Evolutionary conservation across 331 rosid species (phyloP), one percentile per base, ranked within the genome.

Genomic region (Arachis monticola): DNA sequence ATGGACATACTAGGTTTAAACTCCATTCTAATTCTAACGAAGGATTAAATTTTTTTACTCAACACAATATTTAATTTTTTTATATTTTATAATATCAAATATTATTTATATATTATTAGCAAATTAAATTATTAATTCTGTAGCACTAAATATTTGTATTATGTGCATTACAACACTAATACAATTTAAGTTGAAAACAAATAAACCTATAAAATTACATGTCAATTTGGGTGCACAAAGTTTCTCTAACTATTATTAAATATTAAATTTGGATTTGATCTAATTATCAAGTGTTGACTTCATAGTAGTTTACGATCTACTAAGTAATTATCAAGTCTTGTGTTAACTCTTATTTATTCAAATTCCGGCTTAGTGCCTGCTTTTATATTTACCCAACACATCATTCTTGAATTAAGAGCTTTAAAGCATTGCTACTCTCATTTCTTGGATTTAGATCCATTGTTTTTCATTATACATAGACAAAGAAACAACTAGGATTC

Each of bases 401-500:
- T 58, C 60, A n/a, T n/a, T 44, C 75, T 65, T 64, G 69, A 63
- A 11, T 22, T 22, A 53, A 5, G 32, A 46, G 7, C 3, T 35
- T 50, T 10, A 73, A 48, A 58, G 14, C 53, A 48, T 44, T 9
- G 10, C 0, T 17, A 38, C 13, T 10, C 7, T 50, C 4, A 13
- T 1, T 14, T 48, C 60, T 56, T 31, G 42, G 12, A 68, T 69
- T 52, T n/a, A 13, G 50, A 68, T 13, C 3, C 45, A 11, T 22
- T 22, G 38, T 22, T 17, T 61, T 13, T 10, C 31, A 45, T 9
- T 17, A 66, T 12, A 22, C 60, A 17, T 6, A 60, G 45, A 67
- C 6, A 30, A 10, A 38, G 5, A 60, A 73, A 44, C 72, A 73
- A 74, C 62, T 60, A 45, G 66, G 72, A 79, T 79, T 73, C 67